These are phyloP conservation scores for Prunus kanzakura DNA, from an alignment of 306 rosid genomes.

Conservation along the genomic window DNA sequence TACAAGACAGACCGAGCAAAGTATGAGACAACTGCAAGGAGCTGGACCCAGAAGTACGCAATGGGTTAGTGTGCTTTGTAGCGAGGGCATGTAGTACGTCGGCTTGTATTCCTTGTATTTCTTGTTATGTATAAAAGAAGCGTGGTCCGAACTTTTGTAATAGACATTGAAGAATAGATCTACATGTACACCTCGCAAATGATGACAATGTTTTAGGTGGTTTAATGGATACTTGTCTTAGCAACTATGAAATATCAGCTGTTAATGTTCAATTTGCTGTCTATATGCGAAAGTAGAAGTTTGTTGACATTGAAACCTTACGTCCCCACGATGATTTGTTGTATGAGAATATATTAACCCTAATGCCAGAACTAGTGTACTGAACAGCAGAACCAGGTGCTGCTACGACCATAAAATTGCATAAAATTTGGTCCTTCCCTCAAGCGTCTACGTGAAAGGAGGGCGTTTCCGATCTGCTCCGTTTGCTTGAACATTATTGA, in stretches of 20 bases:
- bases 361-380: background rate
- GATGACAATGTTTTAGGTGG: conserved; percentile 4
- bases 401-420: too few relatives aligned
- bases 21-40: conserved; percentile 89
- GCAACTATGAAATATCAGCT: conserved; percentile 7
- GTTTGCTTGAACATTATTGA: too few relatives aligned
- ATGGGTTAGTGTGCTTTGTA: conserved; percentile 62
- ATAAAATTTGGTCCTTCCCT: too few relatives aligned
- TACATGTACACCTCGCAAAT: conserved; percentile 14
- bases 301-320: background rate
- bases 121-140: conserved; percentile 38
- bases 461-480: too few relatives aligned
- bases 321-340: background rate
- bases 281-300: conserved; percentile 3
- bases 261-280: conserved; percentile 19
- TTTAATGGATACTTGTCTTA: background rate
- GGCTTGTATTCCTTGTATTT: conserved; percentile 24
- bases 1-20: conserved; percentile 73
- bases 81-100: conserved; percentile 27
- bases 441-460: too few relatives aligned
- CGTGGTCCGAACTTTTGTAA: conserved; percentile 29
- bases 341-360: background rate
- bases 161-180: conserved; percentile 37
- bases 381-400: too few relatives aligned
- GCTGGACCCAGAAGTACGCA: conserved; percentile 93